Evolutionary conservation across 768 basidiomycete genomes (phyloP).

Genomic region (Gymnopilus dilepis): DNA sequence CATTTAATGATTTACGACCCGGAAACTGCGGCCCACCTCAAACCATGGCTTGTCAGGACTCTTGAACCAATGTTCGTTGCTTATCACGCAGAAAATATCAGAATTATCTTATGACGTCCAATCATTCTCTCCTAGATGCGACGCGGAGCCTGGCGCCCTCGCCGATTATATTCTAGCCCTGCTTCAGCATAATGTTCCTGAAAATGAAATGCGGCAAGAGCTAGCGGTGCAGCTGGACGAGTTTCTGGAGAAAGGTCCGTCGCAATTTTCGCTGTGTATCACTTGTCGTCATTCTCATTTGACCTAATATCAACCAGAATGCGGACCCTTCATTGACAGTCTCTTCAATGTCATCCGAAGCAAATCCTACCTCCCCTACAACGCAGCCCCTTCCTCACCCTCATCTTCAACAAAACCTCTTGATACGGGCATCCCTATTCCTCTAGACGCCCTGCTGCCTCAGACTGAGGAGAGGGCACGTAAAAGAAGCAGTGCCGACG

Average conservation of each 20-base stretch:
- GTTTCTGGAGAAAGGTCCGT: constrained; percentile 88
- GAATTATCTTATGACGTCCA: constrained; percentile 19
- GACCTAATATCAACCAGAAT: constrained; percentile 50
- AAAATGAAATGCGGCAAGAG: constrained; percentile 82
- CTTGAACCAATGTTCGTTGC: constrained; percentile 86
- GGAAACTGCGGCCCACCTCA: constrained; percentile 68
- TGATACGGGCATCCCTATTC: constrained; percentile 81
- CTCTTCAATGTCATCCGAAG: constrained; percentile 86
- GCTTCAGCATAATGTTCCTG: constrained; percentile 86
- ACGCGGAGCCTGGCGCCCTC: constrained; percentile 93
- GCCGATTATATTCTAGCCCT: constrained; percentile 95
- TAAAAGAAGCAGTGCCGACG: constrained; percentile 69
- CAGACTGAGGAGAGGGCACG: constrained; percentile 50
- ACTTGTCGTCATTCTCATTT: constrained; percentile 15
- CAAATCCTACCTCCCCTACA: constrained; percentile 85
- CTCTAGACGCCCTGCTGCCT: constrained; percentile 66
- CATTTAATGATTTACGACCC: constrained; percentile 69
- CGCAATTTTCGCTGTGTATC: neutral
- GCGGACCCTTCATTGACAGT: constrained; percentile 76
- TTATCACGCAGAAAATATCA: constrained; percentile 14
- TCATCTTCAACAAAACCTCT: constrained; percentile 44
- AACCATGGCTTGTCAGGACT: constrained; percentile 86
- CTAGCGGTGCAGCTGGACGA: constrained; percentile 81
- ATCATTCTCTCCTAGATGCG: constrained; percentile 65
- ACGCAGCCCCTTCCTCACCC: constrained; percentile 46